Conservation (phyloP, 106 monocot species). For the Acorus calamus region DNA sequence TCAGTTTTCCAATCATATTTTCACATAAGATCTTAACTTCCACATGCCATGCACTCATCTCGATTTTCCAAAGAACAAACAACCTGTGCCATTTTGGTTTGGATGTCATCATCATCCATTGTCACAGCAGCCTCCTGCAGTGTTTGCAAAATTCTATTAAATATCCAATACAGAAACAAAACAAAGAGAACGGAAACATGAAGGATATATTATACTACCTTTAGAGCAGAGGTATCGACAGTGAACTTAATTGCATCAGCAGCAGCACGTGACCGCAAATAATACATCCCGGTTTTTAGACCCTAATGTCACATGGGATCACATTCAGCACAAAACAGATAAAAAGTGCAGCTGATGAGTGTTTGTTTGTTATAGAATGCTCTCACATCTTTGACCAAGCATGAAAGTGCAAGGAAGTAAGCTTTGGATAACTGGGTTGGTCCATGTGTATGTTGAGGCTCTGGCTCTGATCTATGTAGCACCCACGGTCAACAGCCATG, state of each 20-base stretch:
- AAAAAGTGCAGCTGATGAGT: no score
- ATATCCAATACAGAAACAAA: no score
- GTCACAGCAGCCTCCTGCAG: slow-evolving; percentile 6
- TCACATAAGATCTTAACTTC: slow-evolving; percentile 6
- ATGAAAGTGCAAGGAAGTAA: slow-evolving; percentile 44
- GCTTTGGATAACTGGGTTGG: slow-evolving; percentile 34
- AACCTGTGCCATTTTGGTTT: slow-evolving; percentile 16
- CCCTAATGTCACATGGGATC: slow-evolving; percentile 10
- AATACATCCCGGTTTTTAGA: slow-evolving; percentile 38
- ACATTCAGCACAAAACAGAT: no score
- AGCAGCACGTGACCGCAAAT: slow-evolving; percentile 28
- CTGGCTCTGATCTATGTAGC: slow-evolving; percentile 45
- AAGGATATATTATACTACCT: slow-evolving; percentile 9
- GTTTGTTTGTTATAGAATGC: no score
- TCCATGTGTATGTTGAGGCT: slow-evolving; percentile 45
- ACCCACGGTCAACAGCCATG: slow-evolving; percentile 47
- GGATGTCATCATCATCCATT: slow-evolving; percentile 5
- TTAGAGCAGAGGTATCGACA: slow-evolving; percentile 24
- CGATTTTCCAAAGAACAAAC: slow-evolving; percentile 18
- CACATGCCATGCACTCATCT: slow-evolving; percentile 16
- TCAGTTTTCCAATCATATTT: no score
- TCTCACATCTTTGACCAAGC: slow-evolving; percentile 15
- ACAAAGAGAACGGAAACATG: background rate
- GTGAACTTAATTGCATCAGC: slow-evolving; percentile 44
- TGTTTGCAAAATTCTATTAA: background rate